Base-by-base conservation (phyloP, 768 basidiomycete genomes). In the Holtermanniella nyarrowii region DNA sequence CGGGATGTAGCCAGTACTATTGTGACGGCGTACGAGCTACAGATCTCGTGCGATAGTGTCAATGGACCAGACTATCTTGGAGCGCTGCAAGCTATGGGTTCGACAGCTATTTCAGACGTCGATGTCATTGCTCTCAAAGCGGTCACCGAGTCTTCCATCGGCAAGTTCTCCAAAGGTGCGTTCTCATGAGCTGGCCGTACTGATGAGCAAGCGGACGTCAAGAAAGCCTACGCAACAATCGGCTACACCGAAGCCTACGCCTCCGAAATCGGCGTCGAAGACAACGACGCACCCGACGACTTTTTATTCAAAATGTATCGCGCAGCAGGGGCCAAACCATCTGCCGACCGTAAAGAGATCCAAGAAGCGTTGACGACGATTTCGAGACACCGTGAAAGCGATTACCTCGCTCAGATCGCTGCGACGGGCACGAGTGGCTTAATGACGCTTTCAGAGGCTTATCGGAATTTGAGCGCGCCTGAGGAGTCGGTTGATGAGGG, bases 401-500 rank as follows among this genome's bases (percentile, higher is more conserved):
- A 46, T 1, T 22, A 53, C 25, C 57, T 67, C 57, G 44, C 45
- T 22, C 37, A 37, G n/a, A 43, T 67, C 18, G 65, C 55, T 10
- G 53, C 48, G n/a, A 27, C 42, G 7, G 65, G 65, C 1, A 47
- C 61, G 49, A 62, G 59, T 3, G 23, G 55, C 22, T 37, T 16
- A 16, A 54, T 66, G 48, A 51, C 56, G 22, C 52, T 67, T 4
- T 58, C 61, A 4, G 65, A 67, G 14, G 65, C 65, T 7, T 67
- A 67, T 53, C 41, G 49, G 4, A 62, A 60, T 37, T 44, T 67
- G 26, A 53, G 49, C 23, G 61, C 63, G 14, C 65, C 65, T 1
- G 52, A 44, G 26, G 59, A 67, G 39, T 55, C 59, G 0, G 53
- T 64, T 10, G 65, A 67, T 45, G 65, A 67, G 48, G 62, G 62